phyloP scores from a whole-genome alignment of 495 filamentous ascomycete species.

The Parachaetomium inaequale region DNA sequence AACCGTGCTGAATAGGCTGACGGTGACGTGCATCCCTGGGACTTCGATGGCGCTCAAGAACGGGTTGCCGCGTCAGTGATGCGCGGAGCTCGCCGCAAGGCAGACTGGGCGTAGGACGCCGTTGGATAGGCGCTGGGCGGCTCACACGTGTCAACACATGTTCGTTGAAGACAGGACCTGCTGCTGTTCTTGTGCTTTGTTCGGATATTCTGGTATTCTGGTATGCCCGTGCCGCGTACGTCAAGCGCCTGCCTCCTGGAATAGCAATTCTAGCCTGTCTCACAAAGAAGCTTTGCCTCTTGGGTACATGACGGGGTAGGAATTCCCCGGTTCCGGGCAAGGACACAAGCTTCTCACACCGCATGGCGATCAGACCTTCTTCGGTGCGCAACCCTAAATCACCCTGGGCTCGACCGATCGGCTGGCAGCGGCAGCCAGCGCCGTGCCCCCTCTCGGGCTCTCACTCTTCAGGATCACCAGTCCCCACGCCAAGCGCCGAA shows the following conservation, averaged over 20 bases:
- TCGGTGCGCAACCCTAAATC: neutral
- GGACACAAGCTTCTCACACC: constrained; percentile 5
- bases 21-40: neutral
- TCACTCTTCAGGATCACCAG: neutral
- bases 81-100: neutral
- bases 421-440: neutral
- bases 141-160: neutral
- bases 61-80: neutral
- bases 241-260: neutral
- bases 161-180: neutral
- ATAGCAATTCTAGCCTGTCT: neutral
- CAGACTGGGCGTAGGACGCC: neutral
- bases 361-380: neutral
- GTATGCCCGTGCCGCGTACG: too few species aligned
- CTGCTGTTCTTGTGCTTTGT: neutral
- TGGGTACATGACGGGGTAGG: too few species aligned
- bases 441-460: neutral
- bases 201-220: neutral
- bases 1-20: neutral
- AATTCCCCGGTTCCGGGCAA: neutral
- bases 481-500: neutral
- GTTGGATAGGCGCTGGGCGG: neutral
- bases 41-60: constrained; percentile 2
- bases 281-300: neutral
- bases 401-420: neutral